Base-by-base conservation (phyloP, 2,329 filamentous ascomycete genomes). In the Clonostachys solani region DNA sequence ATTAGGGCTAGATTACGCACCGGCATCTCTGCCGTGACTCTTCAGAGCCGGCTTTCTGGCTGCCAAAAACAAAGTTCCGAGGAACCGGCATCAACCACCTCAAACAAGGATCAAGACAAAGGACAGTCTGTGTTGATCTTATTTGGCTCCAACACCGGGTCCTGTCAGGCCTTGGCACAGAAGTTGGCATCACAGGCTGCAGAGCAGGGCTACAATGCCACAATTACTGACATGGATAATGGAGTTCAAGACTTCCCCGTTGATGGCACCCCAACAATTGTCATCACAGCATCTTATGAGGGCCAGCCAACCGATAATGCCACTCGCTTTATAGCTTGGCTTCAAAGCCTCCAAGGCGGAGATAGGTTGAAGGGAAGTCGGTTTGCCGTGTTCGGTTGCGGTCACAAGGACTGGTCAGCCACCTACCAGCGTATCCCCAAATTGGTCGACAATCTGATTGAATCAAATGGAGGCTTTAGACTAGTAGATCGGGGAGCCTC, bases 141-240 rank as follows among this genome's bases (percentile, higher is more conserved):
- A 40, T 91, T 87, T 57, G 87, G 87, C 3, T 87, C 83, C 16
- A 89, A 89, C 58, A 83, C 81, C 3, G 87, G 87, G 1, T 91
- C 87, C 2, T 91, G 87, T 60, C 83, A 90, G 61, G 73, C 81
- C 2, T 73, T 90, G 42, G 82, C 86, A 1, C 77, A 84, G 51
- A 71, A 78, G 23, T 60, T 90, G 12, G 83, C 82, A 1, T 70
- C 74, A 9, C 77, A 82, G 55, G 84, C 84, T 1, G 56, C 69
- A 3, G 61, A 62, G 4, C 80, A 81, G 54, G 86, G 86, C 0
- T 89, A 83, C 61, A 64, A 60, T 5, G 78, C 80, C 6, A 60
- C 65, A 3, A 69, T 68, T 4, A 65, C 84, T 2, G 72, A 77
- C 18, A 63, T 91, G 37, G 84, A 91, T 56, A 70, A 74, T 1